Evolutionary conservation across 169 alveolate species (phyloP), one percentile per base, ranked within the genome.

Genomic region (Theileria equi): DNA sequence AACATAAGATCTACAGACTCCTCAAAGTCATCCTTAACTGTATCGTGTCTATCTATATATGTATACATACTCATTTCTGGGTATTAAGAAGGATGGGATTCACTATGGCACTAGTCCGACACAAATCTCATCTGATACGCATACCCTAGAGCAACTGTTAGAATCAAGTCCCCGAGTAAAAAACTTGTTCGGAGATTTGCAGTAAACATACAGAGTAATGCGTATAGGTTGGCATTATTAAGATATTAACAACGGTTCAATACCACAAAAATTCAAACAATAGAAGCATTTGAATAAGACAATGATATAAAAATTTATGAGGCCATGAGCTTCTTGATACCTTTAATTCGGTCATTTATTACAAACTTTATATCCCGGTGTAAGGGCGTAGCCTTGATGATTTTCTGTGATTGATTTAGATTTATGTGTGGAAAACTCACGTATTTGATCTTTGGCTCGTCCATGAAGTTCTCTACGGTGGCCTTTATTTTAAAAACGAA

Each of bases 381-480:
- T 55, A 76, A 11, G 32, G 58, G 62, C 10, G 55, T 6, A 11
- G 80, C 85, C 66, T 65, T 76, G n/a, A 40, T 3, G 36, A 76
- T 25, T 28, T 65, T 44, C 67, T 57, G 40, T 36, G 1, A 36
- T 10, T 8, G 47, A 10, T 48, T 10, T 48, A 48, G 47, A 11
- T 32, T 43, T 31, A 57, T 44, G 36, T 2, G 34, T n/a, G n/a
- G n/a, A 19, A 5, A 16, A 16, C 67, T 44, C 17, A 57, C 67
- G 21, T 76, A 76, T 59, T 66, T 76, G 1, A 76, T 4, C 26
- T 74, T 29, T 2, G 35, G 68, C n/a, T 65, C 85, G 26, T 65
- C 85, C 79, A 76, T 63, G 66, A 53, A 76, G 45, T 47, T 65
- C 38, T 76, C 81, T 16, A 36, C 60, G 28, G 62, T 47, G 2